Percentiles rank a stretch among this genome's conserved stretches.
phyloP scores from a whole-genome alignment of 805 yeast genomes.

The Yamadazyma tumulicola region DNA sequence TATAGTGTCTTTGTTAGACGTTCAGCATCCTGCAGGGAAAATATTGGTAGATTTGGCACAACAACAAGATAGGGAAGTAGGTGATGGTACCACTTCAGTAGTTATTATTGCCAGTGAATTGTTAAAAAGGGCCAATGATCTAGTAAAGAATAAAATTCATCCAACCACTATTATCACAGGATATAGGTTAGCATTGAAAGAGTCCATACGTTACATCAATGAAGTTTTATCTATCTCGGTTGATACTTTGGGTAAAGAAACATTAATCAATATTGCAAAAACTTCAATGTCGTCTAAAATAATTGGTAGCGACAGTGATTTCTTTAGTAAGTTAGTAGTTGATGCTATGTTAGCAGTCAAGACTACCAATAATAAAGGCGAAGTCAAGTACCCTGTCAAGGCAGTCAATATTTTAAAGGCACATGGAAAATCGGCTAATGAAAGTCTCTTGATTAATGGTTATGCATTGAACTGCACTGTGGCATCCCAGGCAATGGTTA shows the following conservation, averaged over 20 bases:
- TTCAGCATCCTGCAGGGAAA: conserved; percentile 98
- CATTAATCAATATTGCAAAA: conserved; percentile 86
- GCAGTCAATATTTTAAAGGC: conserved; percentile 96
- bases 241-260: conserved; percentile 74
- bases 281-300: conserved; percentile 97
- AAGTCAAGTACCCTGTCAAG: conserved; percentile 88
- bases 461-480: conserved; percentile 96
- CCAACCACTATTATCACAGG: conserved; percentile 98
- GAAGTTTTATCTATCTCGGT: conserved; percentile 83
- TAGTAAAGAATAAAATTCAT: conserved; percentile 90
- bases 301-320: conserved; percentile 90
- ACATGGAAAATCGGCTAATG: conserved; percentile 89
- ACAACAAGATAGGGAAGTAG: conserved; percentile 98
- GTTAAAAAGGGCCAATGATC: conserved; percentile 86
- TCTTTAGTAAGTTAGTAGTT: conserved; percentile 86
- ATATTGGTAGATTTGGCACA: conserved; percentile 95
- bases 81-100: conserved; percentile 97
- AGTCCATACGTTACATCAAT: conserved; percentile 80
- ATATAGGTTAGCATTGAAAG: conserved; percentile 87
- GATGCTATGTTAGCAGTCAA: conserved; percentile 95
- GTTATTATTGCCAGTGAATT: conserved; percentile 94
- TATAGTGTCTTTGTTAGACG: conserved; percentile 82
- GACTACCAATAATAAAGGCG: conserved; percentile 85
- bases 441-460: conserved; percentile 84
- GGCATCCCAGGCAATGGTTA: conserved; percentile 95